Evolutionary conservation across 768 basidiomycete genomes (phyloP), one percentile per base, ranked within the genome.

Genomic region (Suillus fuscotomentosus): DNA sequence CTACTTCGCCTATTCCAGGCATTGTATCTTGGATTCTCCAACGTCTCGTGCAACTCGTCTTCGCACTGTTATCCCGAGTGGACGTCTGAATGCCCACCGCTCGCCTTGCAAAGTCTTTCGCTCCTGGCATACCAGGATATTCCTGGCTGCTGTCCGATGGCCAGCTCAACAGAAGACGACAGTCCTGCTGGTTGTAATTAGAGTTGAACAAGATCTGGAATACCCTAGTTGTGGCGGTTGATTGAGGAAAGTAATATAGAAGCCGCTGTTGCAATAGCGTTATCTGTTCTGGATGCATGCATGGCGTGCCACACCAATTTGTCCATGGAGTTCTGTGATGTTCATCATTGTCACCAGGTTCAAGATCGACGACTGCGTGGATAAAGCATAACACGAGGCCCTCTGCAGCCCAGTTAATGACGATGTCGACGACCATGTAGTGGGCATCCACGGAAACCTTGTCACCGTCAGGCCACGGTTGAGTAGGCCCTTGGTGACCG

Each of bases 401-500:
- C 66, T 94, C 90, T 17, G 91, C 91, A 59, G 91, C 92, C 86
- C 88, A 91, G 76, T 94, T 95, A 72, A 94, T 90, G 70, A 94
- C 92, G 71, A 95, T 87, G 77, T 95, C 92, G 65, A 92, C 89
- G 6, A 88, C 88, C 86, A 94, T 89, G 75, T 94, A 95, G 72
- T 92, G 79, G 36, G 79, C 76, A 79, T 95, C 91, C 20, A 87
- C 70, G 13, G 85, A 81, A 67, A 89, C 82, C 76, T 89, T 90
- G 68, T 91, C 87, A 8, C 83, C 87, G 65, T 89, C 88, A 41
- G 77, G 73, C 85, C 88, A 92, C 8, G 80, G 73, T 24, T 80
- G 75, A 47, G 73, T 72, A 14, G 86, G 83, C 0, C 86, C 89
- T 22, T 81, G 75, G 75, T 88, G 83, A 50, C 92, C 92, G n/a